Evolutionary conservation across 169 alveolate genomes (phyloP).

Genomic region (Ichthyophthirius multifiliis): DNA sequence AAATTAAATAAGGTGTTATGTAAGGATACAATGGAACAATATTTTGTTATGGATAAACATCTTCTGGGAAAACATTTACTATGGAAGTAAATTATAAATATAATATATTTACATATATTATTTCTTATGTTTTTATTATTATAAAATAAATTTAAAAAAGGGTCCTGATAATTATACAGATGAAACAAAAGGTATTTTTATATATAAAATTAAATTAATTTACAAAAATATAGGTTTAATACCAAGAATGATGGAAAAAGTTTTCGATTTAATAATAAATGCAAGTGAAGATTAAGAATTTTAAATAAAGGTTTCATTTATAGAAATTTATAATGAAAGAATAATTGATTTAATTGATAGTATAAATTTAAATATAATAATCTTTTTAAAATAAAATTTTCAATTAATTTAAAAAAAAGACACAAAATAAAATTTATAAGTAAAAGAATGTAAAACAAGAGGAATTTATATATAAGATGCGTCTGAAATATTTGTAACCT

Average conservation of each 20-base stretch:
- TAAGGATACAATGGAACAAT: constrained; percentile 82
- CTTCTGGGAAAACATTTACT: constrained; percentile 85
- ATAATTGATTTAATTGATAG: constrained; percentile 67
- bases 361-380: background rate
- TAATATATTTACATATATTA: constrained; percentile 27
- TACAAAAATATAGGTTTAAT: constrained; percentile 20
- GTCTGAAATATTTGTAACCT: constrained; percentile 68
- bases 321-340: constrained; percentile 82
- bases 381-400: no score
- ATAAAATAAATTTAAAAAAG: constrained; percentile 20
- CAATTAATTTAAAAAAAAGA: no score
- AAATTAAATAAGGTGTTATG: constrained; percentile 50
- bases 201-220: background rate
- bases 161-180: constrained; percentile 73
- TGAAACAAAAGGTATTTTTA: constrained; percentile 66
- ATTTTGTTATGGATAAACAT: constrained; percentile 81
- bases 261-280: constrained; percentile 60
- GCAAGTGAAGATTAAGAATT: constrained; percentile 62
- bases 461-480: constrained; percentile 73
- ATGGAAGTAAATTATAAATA: constrained; percentile 63
- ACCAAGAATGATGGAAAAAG: constrained; percentile 75
- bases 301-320: constrained; percentile 64
- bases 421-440: constrained; percentile 59
- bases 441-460: constrained; percentile 66
- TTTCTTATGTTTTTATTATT: background rate